phyloP scores from a whole-genome alignment of 2,329 filamentous ascomycete genomes.

The Exutisphaerella laricina region DNA sequence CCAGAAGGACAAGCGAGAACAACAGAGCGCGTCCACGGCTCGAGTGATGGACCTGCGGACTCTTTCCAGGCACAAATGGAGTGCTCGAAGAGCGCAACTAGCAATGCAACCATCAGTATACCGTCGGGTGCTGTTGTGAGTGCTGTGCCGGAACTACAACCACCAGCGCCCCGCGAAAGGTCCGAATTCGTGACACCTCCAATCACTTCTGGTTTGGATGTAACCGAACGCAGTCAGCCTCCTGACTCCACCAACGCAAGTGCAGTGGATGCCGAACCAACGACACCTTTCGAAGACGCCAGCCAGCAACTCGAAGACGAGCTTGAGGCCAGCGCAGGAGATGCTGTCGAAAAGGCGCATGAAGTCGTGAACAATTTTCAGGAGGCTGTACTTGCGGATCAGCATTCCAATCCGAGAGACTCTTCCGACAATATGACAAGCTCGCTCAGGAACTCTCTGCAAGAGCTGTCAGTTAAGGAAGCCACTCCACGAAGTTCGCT shows the following conservation, averaged over 20 bases:
- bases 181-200: conserved; percentile 9
- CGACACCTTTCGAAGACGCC: conserved; percentile 22
- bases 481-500: conserved; percentile 4
- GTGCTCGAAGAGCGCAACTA: conserved; percentile 9
- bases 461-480: conserved; percentile 1
- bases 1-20: conserved; percentile 12
- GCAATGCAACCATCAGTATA: conserved; percentile 9
- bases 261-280: conserved; percentile 7
- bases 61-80: conserved; percentile 8
- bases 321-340: conserved; percentile 4
- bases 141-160: conserved; percentile 10
- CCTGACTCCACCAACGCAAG: conserved; percentile 5
- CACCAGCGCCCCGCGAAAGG: conserved; percentile 3
- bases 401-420: not conserved
- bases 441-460: not conserved
- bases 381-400: not conserved
- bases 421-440: not conserved
- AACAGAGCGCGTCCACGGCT: not conserved
- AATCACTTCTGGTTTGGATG: not conserved
- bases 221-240: not conserved
- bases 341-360: not conserved
- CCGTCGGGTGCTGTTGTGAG: conserved; percentile 6
- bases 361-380: not conserved
- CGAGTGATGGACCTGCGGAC: not conserved
- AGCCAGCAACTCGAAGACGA: conserved; percentile 13